Conservation (phyloP, 1,139 yeast species). For the Nakaseomyces glabratus region DNA sequence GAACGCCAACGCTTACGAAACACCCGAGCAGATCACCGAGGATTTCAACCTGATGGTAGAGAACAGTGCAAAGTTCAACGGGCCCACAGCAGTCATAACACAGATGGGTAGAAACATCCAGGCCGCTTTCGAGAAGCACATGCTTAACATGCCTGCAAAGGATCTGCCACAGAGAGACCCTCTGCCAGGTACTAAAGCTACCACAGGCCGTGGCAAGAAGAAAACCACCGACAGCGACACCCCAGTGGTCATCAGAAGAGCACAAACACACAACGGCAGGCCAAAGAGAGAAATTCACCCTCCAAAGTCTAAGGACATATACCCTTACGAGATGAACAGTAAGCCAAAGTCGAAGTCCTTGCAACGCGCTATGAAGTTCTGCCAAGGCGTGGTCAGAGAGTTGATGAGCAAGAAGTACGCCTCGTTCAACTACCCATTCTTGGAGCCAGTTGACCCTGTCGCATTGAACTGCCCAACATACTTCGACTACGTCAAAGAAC, state of each 20-base stretch:
- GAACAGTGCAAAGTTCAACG: slow-evolving; percentile 80
- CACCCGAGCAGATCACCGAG: slow-evolving; percentile 55
- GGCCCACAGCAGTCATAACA: slow-evolving; percentile 71
- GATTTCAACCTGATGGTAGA: slow-evolving; percentile 81
- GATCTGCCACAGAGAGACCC: slow-evolving; percentile 40
- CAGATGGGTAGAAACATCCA: slow-evolving; percentile 87
- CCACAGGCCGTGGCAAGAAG: slow-evolving; percentile 13
- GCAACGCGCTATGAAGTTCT: slow-evolving; percentile 82
- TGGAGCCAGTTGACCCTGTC: slow-evolving; percentile 91
- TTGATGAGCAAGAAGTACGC: slow-evolving; percentile 75
- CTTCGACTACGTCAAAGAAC: slow-evolving; percentile 72
- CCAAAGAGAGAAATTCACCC: slow-evolving; percentile 97
- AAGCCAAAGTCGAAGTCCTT: slow-evolving; percentile 88
- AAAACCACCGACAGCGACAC: slow-evolving; percentile 20
- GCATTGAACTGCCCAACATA: slow-evolving; percentile 90
- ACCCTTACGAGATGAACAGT: slow-evolving; percentile 53
- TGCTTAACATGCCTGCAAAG: slow-evolving; percentile 82
- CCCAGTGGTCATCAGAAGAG: slow-evolving; percentile 48
- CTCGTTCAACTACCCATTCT: slow-evolving; percentile 77
- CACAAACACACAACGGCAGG: slow-evolving; percentile 49
- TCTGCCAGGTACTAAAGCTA: slow-evolving; percentile 14
- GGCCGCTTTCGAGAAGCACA: slow-evolving; percentile 87
- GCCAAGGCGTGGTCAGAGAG: slow-evolving; percentile 76
- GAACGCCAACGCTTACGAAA: slow-evolving; percentile 57
- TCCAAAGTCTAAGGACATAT: slow-evolving; percentile 83